Percentiles rank a stretch among this genome's conserved stretches.
phyloP scores from a whole-genome alignment of 202 grass and related monocot species.

The Elaeis oleifera region DNA sequence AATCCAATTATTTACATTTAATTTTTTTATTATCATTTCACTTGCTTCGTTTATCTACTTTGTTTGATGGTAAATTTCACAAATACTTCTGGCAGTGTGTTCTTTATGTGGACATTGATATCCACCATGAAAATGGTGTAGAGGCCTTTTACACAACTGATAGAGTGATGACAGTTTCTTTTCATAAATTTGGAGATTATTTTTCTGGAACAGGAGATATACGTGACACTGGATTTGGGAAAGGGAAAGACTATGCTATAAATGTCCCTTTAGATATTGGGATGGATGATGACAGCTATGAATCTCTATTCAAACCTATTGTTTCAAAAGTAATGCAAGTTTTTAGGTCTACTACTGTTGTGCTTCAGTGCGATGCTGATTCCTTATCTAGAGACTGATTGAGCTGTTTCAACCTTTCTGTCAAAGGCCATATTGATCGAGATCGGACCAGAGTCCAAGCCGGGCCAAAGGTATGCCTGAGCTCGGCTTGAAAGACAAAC shows the following conservation, averaged over 20 bases:
- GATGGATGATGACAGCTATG: slow-evolving; percentile 16
- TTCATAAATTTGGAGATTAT: not conserved
- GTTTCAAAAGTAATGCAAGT: slow-evolving; percentile 13
- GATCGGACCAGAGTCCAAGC: too few species aligned
- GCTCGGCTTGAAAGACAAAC: too few species aligned
- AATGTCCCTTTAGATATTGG: slow-evolving; percentile 12
- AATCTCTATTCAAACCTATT: slow-evolving; percentile 16
- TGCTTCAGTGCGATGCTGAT: slow-evolving; percentile 13
- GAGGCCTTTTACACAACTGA: slow-evolving; percentile 11
- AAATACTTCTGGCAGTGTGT: not conserved
- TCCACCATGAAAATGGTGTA: slow-evolving; percentile 13
- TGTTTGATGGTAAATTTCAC: not conserved
- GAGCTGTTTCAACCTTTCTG: slow-evolving; percentile 11
- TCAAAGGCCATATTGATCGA: not conserved
- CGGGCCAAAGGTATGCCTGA: too few species aligned
- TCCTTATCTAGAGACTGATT: slow-evolving; percentile 8
- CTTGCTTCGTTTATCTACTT: not conserved
- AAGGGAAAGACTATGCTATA: not conserved
- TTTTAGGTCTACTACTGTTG: slow-evolving; percentile 2
- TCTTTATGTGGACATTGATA: not conserved
- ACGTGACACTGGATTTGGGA: slow-evolving; percentile 1
- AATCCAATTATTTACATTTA: too few species aligned
- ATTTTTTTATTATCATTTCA: too few species aligned
- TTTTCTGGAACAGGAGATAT: slow-evolving; percentile 13
- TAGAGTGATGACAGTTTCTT: slow-evolving; percentile 14